phyloP scores from a whole-genome alignment of 2,329 filamentous ascomycete genomes.

The Colletotrichum lupini region DNA sequence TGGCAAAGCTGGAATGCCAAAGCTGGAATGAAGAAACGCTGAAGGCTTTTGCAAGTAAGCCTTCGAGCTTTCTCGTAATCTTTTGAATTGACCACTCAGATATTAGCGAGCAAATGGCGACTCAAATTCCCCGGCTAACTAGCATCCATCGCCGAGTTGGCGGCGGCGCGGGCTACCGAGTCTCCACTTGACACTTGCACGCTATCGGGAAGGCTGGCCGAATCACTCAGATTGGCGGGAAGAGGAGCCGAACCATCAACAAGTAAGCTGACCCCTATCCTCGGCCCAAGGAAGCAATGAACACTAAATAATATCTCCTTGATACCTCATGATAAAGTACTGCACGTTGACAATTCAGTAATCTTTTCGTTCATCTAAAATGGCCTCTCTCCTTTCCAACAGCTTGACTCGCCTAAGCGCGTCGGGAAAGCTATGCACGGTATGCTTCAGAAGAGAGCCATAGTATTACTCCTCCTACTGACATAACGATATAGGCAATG shows the following conservation, averaged over 20 bases:
- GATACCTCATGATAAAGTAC: neutral
- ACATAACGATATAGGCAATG: constrained; percentile 36
- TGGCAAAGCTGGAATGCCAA: neutral
- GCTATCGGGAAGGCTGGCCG: constrained; percentile 7
- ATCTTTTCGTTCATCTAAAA: neutral
- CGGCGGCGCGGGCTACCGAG: neutral
- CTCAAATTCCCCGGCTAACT: neutral
- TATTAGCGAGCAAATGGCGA: neutral
- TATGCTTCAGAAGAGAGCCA: neutral
- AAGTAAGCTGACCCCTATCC: neutral
- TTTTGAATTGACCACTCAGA: neutral
- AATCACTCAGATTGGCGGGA: neutral
- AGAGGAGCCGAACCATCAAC: neutral
- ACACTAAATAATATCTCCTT: neutral
- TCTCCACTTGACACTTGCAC: constrained; percentile 4
- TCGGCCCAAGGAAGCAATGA: neutral
- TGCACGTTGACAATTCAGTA: neutral
- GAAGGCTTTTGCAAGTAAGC: neutral
- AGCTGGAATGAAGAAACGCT: neutral
- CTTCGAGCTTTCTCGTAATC: neutral
- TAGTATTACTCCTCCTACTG: neutral
- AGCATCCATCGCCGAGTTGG: constrained; percentile 10
- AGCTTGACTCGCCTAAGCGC: constrained; percentile 7
- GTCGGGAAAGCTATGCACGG: constrained; percentile 18
- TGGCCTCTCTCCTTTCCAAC: constrained; percentile 18